Evolutionary conservation across 345 rosid genomes (phyloP).

Genomic region (Citrus mangshanensis): DNA sequence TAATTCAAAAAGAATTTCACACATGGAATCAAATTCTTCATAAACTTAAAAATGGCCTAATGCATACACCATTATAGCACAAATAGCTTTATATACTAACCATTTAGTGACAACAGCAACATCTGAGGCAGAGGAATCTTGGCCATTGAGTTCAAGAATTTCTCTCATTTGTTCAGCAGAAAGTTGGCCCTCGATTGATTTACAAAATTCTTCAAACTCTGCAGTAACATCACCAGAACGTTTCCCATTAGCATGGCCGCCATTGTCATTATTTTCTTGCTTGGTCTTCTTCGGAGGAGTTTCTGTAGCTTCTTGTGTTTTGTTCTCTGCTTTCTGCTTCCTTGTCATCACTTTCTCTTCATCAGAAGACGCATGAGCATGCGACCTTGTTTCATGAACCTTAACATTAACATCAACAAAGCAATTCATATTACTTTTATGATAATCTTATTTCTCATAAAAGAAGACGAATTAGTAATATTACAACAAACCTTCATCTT

Average conservation of each 20-base stretch:
- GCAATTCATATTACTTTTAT: background rate
- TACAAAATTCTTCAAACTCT: constrained; percentile 56
- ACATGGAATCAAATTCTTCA: background rate
- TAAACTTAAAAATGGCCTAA: too few relatives aligned
- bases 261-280: constrained; percentile 27
- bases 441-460: too few relatives aligned
- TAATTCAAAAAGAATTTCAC: background rate
- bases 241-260: constrained; percentile 24
- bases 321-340: constrained; percentile 84
- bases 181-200: constrained; percentile 49
- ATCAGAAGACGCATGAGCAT: constrained; percentile 43
- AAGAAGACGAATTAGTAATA: background rate
- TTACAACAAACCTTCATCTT: background rate
- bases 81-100: constrained; percentile 23
- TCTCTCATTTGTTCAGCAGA: constrained; percentile 58
- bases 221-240: constrained; percentile 16
- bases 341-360: constrained; percentile 65
- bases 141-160: constrained; percentile 55
- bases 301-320: constrained; percentile 40
- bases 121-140: constrained; percentile 52
- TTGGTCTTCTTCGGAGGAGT: constrained; percentile 65
- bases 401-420: constrained; percentile 14
- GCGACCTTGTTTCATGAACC: constrained; percentile 81
- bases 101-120: constrained; percentile 34
- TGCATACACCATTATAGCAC: background rate